phyloP scores from a whole-genome alignment of 345 rosid species.

The Sisymbrium altissimum region DNA sequence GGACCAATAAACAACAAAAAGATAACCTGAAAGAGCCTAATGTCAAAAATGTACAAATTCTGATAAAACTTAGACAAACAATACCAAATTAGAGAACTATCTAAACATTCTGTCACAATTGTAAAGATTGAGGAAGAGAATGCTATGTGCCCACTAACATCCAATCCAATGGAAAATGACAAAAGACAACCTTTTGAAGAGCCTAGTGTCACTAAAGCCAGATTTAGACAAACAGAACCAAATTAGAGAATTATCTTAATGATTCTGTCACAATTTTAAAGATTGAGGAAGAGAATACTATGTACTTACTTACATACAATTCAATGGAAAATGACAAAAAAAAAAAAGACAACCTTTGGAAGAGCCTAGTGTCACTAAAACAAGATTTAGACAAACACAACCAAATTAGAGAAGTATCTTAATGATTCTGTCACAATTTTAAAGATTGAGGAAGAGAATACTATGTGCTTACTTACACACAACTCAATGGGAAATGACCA shows the following conservation, averaged over 20 bases:
- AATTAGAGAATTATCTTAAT: neutral
- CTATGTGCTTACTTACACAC: conserved; percentile 34
- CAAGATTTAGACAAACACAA: neutral
- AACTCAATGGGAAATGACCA: neutral
- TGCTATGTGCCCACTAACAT: conserved; percentile 32
- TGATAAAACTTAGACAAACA: neutral
- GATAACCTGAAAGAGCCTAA: neutral
- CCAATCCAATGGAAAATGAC: neutral
- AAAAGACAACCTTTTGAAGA: conserved; percentile 8
- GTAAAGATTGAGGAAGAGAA: too few species aligned
- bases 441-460: too few species aligned
- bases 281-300: too few species aligned
- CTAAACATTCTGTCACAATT: neutral
- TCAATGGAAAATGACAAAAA: neutral
- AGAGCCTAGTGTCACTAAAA: conserved; percentile 3
- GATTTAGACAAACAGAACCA: neutral
- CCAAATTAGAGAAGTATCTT: neutral
- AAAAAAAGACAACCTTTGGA: neutral
- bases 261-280: neutral
- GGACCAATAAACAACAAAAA: too few species aligned
- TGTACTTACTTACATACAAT: conserved; percentile 34
- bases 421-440: neutral
- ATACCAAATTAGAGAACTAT: neutral
- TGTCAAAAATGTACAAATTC: neutral
- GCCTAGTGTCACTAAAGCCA: neutral